phyloP scores from a whole-genome alignment of 768 basidiomycete genomes.

The Leccinum aurantiacum region DNA sequence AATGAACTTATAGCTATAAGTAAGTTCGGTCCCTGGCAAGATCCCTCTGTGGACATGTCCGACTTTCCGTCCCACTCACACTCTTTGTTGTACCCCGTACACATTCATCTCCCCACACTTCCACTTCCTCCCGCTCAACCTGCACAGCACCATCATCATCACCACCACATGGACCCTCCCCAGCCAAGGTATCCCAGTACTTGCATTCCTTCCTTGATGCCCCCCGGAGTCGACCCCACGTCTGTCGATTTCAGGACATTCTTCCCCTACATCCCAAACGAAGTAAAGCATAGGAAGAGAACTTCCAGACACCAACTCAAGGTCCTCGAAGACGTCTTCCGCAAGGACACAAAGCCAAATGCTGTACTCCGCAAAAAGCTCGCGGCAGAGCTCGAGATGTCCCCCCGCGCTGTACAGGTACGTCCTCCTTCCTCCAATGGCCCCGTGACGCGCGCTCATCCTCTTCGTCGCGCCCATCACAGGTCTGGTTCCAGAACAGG shows the following conservation, averaged over 20 bases:
- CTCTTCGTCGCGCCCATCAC: constrained; percentile 22
- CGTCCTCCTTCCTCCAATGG: constrained; percentile 26
- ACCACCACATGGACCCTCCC: constrained; percentile 29
- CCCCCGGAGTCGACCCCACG: constrained; percentile 57
- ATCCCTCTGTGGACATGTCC: constrained; percentile 11
- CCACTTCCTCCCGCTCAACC: not conserved
- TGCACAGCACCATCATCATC: constrained; percentile 5
- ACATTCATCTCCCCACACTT: constrained; percentile 13
- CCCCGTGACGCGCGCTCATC: constrained; percentile 20
- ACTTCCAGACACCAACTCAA: constrained; percentile 88
- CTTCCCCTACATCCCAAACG: constrained; percentile 86
- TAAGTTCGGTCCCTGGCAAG: not conserved
- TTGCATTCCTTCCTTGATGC: constrained; percentile 48
- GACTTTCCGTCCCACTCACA: constrained; percentile 33
- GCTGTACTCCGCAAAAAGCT: constrained; percentile 75
- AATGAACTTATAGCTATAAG: constrained; percentile 23
- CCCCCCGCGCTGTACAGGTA: constrained; percentile 93
- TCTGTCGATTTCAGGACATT: constrained; percentile 80
- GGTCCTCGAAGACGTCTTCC: constrained; percentile 85
- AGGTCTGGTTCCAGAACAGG: constrained; percentile 95
- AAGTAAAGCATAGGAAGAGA: constrained; percentile 92
- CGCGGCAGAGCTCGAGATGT: constrained; percentile 85
- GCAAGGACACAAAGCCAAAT: constrained; percentile 89
- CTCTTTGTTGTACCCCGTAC: constrained; percentile 26
- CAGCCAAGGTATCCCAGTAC: constrained; percentile 37